Base-by-base conservation (phyloP, 495 filamentous ascomycete species). In the Aspergillus ostianus region DNA sequence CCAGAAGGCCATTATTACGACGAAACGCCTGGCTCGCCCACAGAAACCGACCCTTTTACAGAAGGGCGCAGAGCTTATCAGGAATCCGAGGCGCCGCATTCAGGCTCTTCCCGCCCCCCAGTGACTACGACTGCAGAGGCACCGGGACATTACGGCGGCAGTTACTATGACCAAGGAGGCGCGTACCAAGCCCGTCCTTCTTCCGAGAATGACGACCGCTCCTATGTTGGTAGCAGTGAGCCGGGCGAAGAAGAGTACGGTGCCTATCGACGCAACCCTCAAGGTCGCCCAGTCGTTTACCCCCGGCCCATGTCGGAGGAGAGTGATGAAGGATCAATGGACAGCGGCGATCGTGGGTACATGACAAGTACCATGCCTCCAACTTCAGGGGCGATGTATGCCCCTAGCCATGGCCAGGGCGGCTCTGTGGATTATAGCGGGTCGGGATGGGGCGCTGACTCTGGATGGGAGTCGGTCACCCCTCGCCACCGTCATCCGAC, bases 401-500 rank as follows among this genome's bases (percentile, higher is more conserved):
- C 72, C 8, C 52, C 52, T 3, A 61, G 67, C 1, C 71, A 75
- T 54, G 63, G 67, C 6, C 72, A 70, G 12, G 62, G 66, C 7
- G 64, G 66, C 8, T 67, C 68, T 13, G 62, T 73, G 59, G 83
- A 85, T 58, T 87, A 86, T 60, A 82, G 77, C 47, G 85, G 85
- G 6, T 73, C 83, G 21, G 89, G 85, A 13, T 94, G 88, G 75
- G 86, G 87, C 9, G 62, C 61, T 6, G 81, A 79, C 2, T 71
- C 80, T 0, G 88, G 85, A 9, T 97, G 92, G 93, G 91, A 94
- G 54, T 70, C 80, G 9, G 59, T 81, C 51, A 82, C 92, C 55
- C 85, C 89, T n/a, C 81, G 93, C 51, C 94, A 97, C 75, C 93
- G 97, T 67, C 94, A 98, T 75, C 93, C 93, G 0, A 97, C 93